Conservation (phyloP, 1,284 basidiomycete species). For the Kalmanozyma brasiliensis region DNA sequence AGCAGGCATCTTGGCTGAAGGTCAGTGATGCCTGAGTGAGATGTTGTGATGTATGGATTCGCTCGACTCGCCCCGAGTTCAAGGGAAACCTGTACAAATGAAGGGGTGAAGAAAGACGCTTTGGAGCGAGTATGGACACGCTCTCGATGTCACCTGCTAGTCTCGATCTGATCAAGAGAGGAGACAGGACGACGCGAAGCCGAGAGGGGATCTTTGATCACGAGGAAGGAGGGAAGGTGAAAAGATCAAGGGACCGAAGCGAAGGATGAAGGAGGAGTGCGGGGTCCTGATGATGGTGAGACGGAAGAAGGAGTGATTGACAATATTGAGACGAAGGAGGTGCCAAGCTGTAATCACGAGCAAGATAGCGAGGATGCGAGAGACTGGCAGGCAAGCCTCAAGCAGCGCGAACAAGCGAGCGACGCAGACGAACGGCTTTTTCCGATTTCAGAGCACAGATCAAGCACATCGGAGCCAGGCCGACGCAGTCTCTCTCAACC, state of each 20-base stretch:
- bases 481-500: neutral
- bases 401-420: neutral
- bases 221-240: slow-evolving; percentile 8
- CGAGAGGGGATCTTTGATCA: slow-evolving; percentile 4
- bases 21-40: neutral
- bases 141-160: slow-evolving; percentile 9
- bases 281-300: neutral
- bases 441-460: slow-evolving; percentile 4
- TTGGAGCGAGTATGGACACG: neutral
- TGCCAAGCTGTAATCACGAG: neutral
- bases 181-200: slow-evolving; percentile 7
- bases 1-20: slow-evolving; percentile 26
- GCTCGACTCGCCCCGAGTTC: neutral
- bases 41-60: neutral
- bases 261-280: neutral
- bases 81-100: neutral
- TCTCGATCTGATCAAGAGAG: slow-evolving; percentile 20
- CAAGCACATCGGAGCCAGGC: slow-evolving; percentile 12
- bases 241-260: slow-evolving; percentile 7
- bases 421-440: too few relatives aligned
- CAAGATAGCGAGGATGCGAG: too few relatives aligned
- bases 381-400: too few relatives aligned
- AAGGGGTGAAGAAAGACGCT: neutral
- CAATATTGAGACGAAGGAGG: slow-evolving; percentile 1
- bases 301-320: slow-evolving; percentile 3